phyloP scores from a whole-genome alignment of 23 red algal genomes.

The Gracilaria domingensis region DNA sequence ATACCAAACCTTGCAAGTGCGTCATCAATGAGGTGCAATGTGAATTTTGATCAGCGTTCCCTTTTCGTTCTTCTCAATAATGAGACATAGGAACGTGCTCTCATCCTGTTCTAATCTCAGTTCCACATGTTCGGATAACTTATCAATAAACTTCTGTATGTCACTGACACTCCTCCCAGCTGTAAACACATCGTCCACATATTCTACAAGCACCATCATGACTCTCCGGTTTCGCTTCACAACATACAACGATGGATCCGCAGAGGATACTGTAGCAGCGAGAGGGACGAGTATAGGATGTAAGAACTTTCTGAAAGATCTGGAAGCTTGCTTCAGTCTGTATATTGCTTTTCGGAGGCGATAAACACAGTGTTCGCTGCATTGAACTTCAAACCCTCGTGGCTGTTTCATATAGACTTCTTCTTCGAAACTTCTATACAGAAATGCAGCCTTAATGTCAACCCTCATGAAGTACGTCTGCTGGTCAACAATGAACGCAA shows the following conservation, averaged over 20 bases:
- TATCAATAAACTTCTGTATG: no score
- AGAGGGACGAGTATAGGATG: constrained; percentile 5
- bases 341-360: constrained; percentile 5
- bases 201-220: neutral
- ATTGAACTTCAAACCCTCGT: constrained; percentile 23
- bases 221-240: neutral
- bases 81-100: no score
- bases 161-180: no score
- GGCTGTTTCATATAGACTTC: constrained; percentile 64
- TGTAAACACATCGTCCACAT: constrained; percentile 38
- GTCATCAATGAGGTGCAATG: no score
- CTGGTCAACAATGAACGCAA: constrained; percentile 1
- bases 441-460: constrained; percentile 55
- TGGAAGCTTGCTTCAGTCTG: constrained; percentile 37
- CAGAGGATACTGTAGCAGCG: neutral
- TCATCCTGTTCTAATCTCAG: no score
- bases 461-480: neutral
- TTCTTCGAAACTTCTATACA: constrained; percentile 33
- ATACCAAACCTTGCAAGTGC: no score
- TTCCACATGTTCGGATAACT: no score
- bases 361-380: neutral
- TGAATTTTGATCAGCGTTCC: no score
- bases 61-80: no score
- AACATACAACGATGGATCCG: neutral
- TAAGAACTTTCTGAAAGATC: constrained; percentile 16